Evolutionary conservation across 2,329 filamentous ascomycete genomes (phyloP), one percentile per base, ranked within the genome.

Genomic region (Cladosporium sp.): DNA sequence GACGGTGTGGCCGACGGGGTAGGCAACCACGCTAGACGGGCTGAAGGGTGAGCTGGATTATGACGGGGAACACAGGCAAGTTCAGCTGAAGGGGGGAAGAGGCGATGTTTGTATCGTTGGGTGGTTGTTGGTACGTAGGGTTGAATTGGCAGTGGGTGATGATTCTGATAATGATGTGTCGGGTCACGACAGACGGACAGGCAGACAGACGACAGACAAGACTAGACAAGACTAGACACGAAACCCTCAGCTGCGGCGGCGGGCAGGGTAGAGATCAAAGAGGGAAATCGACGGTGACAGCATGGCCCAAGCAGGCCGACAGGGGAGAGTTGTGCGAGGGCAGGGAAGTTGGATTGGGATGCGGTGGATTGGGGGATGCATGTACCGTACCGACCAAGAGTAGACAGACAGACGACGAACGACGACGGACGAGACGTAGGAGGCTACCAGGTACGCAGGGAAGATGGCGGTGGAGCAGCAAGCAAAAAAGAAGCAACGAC

Each of bases 391-490:
- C 22, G 22, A 9, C 13, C 18, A 22, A 32, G 12, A 38, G 19
- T 13, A 45, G 19, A 30, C 32, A 45, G 19, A 30, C 19, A 43
- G 29, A 35, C 32, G 5, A 38, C 9, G 36, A 3, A 22, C 36
- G 16, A 9, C 16, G 15, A 19, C 33, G 43, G 33, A 16, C 16
- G 27, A 29, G 42, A 20, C 20, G 29, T 46, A 25, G 39, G 29
- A 13, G 30, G 30, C 30, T n/a, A 32, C 11, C 30, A 32, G 30
- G 9, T n/a, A 11, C 6, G 15, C 12, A 35, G 7, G 32, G 32
- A 12, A 33, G 32, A 33, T 35, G 43, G 43, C 43, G 32, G 43
- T 46, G 43, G 43, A 46, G 43, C 33, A 48, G 43, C 43, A 48
- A 35, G 36, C 43, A 40, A 16, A 7, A 33, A 9, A 19, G 36